Base-by-base conservation (phyloP, 208 protist species). In the Trypanosomatidae sp. region DNA sequence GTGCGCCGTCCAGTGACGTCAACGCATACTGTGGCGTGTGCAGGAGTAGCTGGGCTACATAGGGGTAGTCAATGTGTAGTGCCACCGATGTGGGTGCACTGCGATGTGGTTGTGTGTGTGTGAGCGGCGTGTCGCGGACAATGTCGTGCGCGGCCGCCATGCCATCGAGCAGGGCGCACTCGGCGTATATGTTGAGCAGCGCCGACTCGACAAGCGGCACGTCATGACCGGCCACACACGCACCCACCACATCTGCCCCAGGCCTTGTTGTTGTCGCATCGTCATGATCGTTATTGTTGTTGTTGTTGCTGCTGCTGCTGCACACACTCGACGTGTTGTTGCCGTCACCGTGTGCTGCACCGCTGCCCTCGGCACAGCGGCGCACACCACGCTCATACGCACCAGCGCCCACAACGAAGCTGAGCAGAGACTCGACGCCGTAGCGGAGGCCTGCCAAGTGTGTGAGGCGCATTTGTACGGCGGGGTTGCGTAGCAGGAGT, bases 61-160 rank as follows among this genome's bases (percentile, higher is more conserved):
- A 83, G 8, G 73, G 55, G 53, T 88, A 88, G 53, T 80, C 61
- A 28, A 88, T 83, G n/a, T n/a, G n/a, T n/a, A n/a, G n/a, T n/a
- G n/a, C n/a, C 25, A 64, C 19, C 46, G 61, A 62, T 8, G 23
- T 40, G 1, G 62, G 44, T 10, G 63, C 66, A 46, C 69, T 80
- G 47, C 63, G 61, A 55, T 88, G 78, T 13, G 70, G 56, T 1
- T 56, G 43, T 3, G 56, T 28, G 37, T 33, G 48, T n/a, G 40
- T 24, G 33, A 68, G 53, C 30, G 63, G 41, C 0, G 53, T 63
- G 41, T 68, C 66, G 8, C 54, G 59, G 43, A 81, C 60, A 15
- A 79, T 50, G 28, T 70, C 61, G 55, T 72, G 75, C 32, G 64
- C 57, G 26, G 44, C 41, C n/a, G 64, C 53, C 30, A 88, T 39